Conservation (phyloP, 163 green algal genomes). For the Coccomyxa subellipsoidea region DNA sequence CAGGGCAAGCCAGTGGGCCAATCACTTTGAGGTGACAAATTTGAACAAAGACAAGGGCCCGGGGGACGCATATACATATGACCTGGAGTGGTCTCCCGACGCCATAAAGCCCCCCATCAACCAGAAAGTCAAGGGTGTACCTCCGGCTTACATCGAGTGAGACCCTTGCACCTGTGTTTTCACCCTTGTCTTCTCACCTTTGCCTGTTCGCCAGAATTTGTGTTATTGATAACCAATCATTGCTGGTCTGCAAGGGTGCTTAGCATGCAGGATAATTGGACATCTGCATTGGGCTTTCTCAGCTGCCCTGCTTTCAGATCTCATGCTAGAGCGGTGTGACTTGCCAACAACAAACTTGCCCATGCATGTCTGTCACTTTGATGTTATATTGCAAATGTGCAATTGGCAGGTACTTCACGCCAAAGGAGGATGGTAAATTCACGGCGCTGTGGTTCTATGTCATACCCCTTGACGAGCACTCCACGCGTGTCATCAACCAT, state of each 20-base stretch:
- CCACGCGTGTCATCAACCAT: constrained; percentile 30
- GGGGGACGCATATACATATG: constrained; percentile 27
- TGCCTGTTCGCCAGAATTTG: no score
- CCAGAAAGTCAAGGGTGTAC: constrained; percentile 19
- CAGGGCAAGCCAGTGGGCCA: constrained; percentile 20
- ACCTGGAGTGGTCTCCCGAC: constrained; percentile 33
- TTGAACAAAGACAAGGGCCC: constrained; percentile 17
- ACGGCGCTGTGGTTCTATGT: constrained; percentile 25
- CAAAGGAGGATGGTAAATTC: constrained; percentile 6
- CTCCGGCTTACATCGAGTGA: constrained; percentile 27
- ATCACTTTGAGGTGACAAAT: constrained; percentile 26
- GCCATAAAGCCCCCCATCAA: constrained; percentile 25
- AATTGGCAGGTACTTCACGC: constrained; percentile 17
- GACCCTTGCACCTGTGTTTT: no score
- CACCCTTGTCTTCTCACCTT: no score
- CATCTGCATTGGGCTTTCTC: no score
- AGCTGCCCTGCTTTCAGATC: no score
- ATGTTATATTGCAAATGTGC: neutral
- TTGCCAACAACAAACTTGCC: no score
- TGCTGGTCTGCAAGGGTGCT: no score
- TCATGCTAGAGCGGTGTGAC: no score
- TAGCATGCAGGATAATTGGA: no score
- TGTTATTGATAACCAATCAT: no score
- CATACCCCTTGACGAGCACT: constrained; percentile 23
- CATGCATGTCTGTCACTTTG: no score